These are phyloP conservation scores for Penicillium sclerotigenum DNA, from an alignment of 2,329 filamentous ascomycete species.

Conservation along the genomic window DNA sequence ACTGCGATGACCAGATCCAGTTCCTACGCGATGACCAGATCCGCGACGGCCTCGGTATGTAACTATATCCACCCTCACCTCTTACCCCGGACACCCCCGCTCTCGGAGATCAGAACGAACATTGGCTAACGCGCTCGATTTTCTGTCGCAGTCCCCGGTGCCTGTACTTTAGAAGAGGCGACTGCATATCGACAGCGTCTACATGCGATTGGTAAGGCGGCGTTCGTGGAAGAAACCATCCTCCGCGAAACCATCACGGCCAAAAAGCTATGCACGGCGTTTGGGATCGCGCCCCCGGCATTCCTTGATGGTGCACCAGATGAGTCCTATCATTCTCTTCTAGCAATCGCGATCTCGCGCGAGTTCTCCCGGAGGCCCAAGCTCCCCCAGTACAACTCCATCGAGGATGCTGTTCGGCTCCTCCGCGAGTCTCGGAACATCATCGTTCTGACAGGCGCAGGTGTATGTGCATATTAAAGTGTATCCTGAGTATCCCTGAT, in stretches of 20 bases:
- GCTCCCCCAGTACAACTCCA: slow-evolving; percentile 72
- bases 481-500: not conserved
- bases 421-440: slow-evolving; percentile 75
- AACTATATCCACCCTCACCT: slow-evolving; percentile 20
- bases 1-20: slow-evolving; percentile 62
- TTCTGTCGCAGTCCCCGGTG: slow-evolving; percentile 43
- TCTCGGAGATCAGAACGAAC: slow-evolving; percentile 18
- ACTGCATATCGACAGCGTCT: slow-evolving; percentile 66
- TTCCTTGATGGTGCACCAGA: slow-evolving; percentile 73
- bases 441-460: slow-evolving; percentile 89
- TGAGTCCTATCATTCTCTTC: slow-evolving; percentile 68
- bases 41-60: slow-evolving; percentile 47
- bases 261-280: slow-evolving; percentile 81
- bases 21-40: slow-evolving; percentile 55
- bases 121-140: slow-evolving; percentile 11
- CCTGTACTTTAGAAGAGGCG: slow-evolving; percentile 67
- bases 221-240: slow-evolving; percentile 72
- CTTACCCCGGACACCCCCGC: slow-evolving; percentile 22
- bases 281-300: slow-evolving; percentile 69
- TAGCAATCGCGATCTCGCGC: slow-evolving; percentile 73
- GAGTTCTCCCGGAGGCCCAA: slow-evolving; percentile 81
- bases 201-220: slow-evolving; percentile 70
- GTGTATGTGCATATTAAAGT: slow-evolving; percentile 43
- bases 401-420: slow-evolving; percentile 81
- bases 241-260: slow-evolving; percentile 67